A percentile compares a stretch with the other conserved stretches of the same genome.
Conservation (phyloP, 345 rosid genomes). For the Microthlaspi erraticum region DNA sequence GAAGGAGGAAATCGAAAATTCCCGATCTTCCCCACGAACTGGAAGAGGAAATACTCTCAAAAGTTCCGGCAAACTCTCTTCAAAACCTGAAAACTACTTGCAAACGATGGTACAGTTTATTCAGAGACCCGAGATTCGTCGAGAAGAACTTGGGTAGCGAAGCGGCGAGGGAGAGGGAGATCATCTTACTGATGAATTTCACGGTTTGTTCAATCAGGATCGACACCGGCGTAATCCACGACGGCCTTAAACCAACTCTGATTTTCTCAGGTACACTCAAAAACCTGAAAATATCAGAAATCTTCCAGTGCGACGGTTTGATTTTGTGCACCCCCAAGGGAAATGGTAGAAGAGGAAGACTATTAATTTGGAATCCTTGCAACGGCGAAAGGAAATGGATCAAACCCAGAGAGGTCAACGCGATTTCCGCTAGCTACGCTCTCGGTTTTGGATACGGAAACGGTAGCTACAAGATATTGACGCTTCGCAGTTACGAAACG, state of each 20-base stretch:
- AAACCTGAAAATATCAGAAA: not conserved
- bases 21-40: not conserved
- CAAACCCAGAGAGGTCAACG: not conserved
- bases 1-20: not conserved
- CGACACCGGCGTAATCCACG: not conserved
- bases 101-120: slow-evolving; percentile 12
- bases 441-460: slow-evolving; percentile 3
- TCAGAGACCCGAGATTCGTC: slow-evolving; percentile 12
- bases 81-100: not conserved
- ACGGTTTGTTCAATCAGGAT: not conserved
- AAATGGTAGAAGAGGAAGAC: not conserved
- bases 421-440: not conserved
- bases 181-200: not conserved
- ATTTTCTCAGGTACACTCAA: not conserved
- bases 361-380: not conserved
- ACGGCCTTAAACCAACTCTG: not conserved
- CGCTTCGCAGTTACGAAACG: not conserved
- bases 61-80: not conserved
- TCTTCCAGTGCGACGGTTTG: slow-evolving; percentile 11
- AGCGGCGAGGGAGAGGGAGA: not conserved
- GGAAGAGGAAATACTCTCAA: slow-evolving; percentile 3
- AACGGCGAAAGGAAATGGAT: not conserved
- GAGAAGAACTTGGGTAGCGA: not conserved
- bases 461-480: slow-evolving; percentile 7
- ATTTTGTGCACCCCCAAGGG: not conserved